phyloP scores from a whole-genome alignment of 371 early-diverging fungal genomes.

The Caulochytrium protostelioides region DNA sequence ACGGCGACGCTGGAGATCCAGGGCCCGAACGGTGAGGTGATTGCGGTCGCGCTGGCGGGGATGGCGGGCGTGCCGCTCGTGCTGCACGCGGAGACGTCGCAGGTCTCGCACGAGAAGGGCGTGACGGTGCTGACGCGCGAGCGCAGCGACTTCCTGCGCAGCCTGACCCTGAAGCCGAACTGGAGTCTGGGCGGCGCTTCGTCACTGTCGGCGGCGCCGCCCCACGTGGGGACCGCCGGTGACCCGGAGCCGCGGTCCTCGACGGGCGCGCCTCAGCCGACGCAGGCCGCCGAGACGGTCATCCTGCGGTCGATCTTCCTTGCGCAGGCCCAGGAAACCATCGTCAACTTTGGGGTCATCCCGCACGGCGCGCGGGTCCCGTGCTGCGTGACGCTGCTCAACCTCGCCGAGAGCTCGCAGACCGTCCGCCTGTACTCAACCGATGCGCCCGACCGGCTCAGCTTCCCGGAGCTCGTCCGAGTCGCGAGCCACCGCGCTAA shows the following conservation, averaged over 20 bases:
- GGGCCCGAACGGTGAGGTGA: constrained; percentile 32
- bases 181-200: too few species aligned
- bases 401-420: constrained; percentile 16
- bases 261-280: not conserved
- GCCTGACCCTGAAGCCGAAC: too few species aligned
- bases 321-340: too few species aligned
- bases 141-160: constrained; percentile 23
- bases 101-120: too few species aligned
- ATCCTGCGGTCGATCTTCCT: not conserved
- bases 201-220: not conserved
- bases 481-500: constrained; percentile 26
- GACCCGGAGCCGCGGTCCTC: not conserved
- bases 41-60: constrained; percentile 15
- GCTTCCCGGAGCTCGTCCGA: constrained; percentile 18
- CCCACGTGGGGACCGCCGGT: not conserved
- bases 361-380: too few species aligned
- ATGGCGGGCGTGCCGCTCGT: constrained; percentile 30
- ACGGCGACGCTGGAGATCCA: constrained; percentile 15
- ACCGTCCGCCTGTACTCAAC: constrained; percentile 22
- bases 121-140: constrained; percentile 20
- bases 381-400: constrained; percentile 31
- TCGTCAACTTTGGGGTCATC: too few species aligned
- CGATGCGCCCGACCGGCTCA: constrained; percentile 8
- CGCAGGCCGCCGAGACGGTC: not conserved
- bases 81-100: constrained; percentile 26